Evolutionary conservation across 306 rosid species (phyloP), one percentile per base, ranked within the genome.

Genomic region (Mimosa bimucronata): DNA sequence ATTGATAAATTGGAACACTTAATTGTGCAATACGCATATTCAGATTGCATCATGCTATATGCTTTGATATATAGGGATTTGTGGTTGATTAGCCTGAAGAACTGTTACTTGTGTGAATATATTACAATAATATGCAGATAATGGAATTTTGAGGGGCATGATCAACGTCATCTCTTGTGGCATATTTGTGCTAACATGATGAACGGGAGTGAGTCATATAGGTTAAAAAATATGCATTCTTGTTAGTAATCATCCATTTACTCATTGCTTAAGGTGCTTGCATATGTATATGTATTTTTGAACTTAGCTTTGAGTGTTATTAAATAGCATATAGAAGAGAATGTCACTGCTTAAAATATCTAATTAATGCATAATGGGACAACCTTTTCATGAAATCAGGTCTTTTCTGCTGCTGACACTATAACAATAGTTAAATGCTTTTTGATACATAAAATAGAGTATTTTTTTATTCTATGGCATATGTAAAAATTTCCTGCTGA

Each of bases 381-480:
- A n/a, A 40, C 52, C 71, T 3, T 18, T 42, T 46, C 70, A 10
- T 31, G 28, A n/a, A 26, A 23, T 60, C 52, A 21, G 41, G 61
- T 15, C 6, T 60, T 38, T 64, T 77, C 14, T 62, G 30, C 41
- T 28, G 23, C 50, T 53, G 58, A 25, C 40, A n/a, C 9, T 8
- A 13, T n/a, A 21, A n/a, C 14, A 50, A 69, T 77, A 71, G 73
- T 25, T 38, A 48, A 71, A 21, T 70, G 42, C 46, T 80, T 80
- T 74, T 18, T 38, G 31, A 62, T 2, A 18, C 23, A 62, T 66
- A 26, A 44, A 44, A 53, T n/a, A 19, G 21, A 19, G 37, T 53
- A 44, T 66, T 8, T 45, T 78, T 72, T 60, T n/a, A 75, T 67
- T 28, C 0, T 6, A 61, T 61, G 46, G 70, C 73, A 25, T 61